These are phyloP conservation scores for Botrytis pseudocinerea DNA, from an alignment of 2,329 filamentous ascomycete genomes.

Conservation along the genomic window DNA sequence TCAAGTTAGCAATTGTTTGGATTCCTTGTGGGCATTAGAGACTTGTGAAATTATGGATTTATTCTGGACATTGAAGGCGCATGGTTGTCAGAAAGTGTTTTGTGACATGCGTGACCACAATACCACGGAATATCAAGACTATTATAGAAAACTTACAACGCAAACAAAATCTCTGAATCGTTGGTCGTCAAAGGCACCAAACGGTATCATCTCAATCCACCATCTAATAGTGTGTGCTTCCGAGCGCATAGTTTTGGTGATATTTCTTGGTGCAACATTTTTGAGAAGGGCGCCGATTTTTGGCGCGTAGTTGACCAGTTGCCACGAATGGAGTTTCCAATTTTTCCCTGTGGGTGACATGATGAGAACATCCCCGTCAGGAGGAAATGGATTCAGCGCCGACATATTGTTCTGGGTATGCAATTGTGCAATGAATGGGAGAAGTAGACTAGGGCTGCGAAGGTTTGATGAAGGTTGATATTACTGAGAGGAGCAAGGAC, in stretches of 20 bases:
- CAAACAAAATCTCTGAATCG: conserved; percentile 32
- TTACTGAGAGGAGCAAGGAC: neutral
- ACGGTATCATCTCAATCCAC: conserved; percentile 32
- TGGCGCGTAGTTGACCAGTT: conserved; percentile 29
- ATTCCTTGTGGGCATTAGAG: neutral
- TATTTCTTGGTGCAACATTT: neutral
- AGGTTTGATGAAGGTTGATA: neutral
- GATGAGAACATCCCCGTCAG: conserved; percentile 37
- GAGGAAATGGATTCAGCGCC: conserved; percentile 24
- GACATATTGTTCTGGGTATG: neutral
- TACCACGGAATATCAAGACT: neutral
- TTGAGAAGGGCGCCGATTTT: conserved; percentile 27
- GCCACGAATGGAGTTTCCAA: conserved; percentile 35
- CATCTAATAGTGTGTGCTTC: conserved; percentile 30
- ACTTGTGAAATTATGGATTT: neutral
- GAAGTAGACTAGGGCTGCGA: neutral
- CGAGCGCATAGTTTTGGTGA: conserved; percentile 27
- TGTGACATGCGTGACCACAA: neutral
- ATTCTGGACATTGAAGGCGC: neutral
- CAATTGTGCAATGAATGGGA: neutral
- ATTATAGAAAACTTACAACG: conserved; percentile 31
- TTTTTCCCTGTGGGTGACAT: conserved; percentile 30
- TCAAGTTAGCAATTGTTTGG: neutral
- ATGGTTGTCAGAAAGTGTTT: neutral
- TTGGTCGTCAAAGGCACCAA: conserved; percentile 22